Base-by-base conservation (phyloP, 1,139 yeast genomes). In the Blastobotrys niveus region DNA sequence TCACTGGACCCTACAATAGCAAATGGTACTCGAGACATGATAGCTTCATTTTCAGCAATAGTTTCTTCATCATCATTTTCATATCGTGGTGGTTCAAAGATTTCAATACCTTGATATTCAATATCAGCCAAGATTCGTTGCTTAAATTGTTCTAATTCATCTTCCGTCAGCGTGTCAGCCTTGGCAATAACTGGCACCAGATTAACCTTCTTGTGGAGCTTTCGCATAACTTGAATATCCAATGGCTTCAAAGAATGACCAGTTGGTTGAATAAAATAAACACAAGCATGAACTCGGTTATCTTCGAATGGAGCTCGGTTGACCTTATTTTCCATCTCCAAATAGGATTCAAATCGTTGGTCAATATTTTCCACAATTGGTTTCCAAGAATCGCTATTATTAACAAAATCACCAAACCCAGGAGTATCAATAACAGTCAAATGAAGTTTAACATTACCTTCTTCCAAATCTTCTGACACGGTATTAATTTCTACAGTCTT, bases 201-300 rank as follows among this genome's bases (percentile, higher is more conserved):
- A 64, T 91, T 91, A 50, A 91, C 96, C 67, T 87, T 88, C 62
- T 82, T 82, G 69, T 88, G 95, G 49, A 91, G 78, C 64, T 81
- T 80, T 63, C 82, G 82, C 91, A 91, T 87, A 59, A 88, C 84
- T 49, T 79, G 81, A 54, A 91, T 81, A 64, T 93, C 99, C 60
- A 93, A 74, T 17, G 96, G 80, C 64, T 82, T 85, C 63, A 91
- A 76, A 33, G 88, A 80, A 67, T 91, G 98, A 48, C 96, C 98
- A 20, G 97, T 89, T 58, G 97, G 98, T 68, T 89, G 97, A 60
- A 93, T 85, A 59, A 93, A 83, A 73, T 89, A 89, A 66, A 89
- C 76, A 76, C 96, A 96, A 47, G 96, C 97, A 66, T 89, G 91
- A 63, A 89, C 87, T 74, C 96, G 82, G 79, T 89, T 88, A 45